Evolutionary conservation across 75 land plant genomes (phyloP), one percentile per base, ranked within the genome.

Genomic region (Pinus tabuliformis): DNA sequence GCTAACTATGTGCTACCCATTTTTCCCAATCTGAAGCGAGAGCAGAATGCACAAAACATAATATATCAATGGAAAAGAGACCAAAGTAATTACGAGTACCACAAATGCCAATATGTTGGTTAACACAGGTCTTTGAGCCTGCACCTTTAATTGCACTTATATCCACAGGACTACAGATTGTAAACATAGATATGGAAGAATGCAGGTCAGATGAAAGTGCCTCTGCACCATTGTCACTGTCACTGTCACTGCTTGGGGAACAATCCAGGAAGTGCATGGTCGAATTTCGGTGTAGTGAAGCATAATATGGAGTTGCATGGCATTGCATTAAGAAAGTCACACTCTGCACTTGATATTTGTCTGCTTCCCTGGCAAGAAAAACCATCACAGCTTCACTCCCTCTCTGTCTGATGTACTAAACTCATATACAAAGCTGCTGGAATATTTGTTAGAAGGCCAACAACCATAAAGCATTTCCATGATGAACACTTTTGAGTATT

Each of bases 231-330:
- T 93, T 91, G 88, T 30, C 36, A 65, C 17, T 49, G 26, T 54
- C 57, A 54, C 17, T 52, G 14, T 56, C 59, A 63, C 14, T 58
- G n/a, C 99, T 94, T 30, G 99, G 99, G 70, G 99, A 74, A 81
- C 99, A 97, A 72, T 97, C 99, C 58, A 97, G 76, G 80, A 97
- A 94, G 6, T 83, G 89, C 98, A 97, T 90, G 4, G 98, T 81
- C 52, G 94, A 22, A 70, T 97, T 79, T 42, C 62, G 63, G 63
- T 97, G 99, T 36, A 97, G 78, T 37, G 86, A 75, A 15, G 98
- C 91, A 78, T 97, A 97, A 77, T 91, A 94, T 45, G 99, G 98
- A 64, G 99, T 97, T 54, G 95, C 83, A 79, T 97, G 99, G 83
- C 99, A 97, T 12, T 93, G 98, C 90, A 87, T 97, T 21, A 97